A percentile compares a stretch with the other conserved stretches of the same genome.
Conservation (phyloP, 192 early-diverging fungal genomes). For the Coemansia sp. region DNA sequence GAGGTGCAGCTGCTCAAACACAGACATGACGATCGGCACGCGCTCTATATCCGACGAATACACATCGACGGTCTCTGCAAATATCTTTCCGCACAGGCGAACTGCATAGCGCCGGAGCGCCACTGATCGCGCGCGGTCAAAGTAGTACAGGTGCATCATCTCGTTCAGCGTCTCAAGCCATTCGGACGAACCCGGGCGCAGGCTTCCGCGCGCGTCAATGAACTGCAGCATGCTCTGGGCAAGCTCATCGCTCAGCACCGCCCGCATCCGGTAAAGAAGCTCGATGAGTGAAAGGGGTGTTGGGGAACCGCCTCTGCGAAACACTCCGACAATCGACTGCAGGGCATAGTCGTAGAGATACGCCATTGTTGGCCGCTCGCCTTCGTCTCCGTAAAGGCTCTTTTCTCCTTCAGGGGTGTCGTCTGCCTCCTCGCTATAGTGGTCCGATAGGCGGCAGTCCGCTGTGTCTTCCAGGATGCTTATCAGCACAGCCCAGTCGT, state of each 20-base stretch:
- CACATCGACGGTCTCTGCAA: conserved; percentile 14
- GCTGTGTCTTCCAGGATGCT: conserved; percentile 32
- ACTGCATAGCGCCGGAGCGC: conserved; percentile 36
- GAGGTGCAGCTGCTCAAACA: conserved; percentile 39
- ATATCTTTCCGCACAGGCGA: conserved; percentile 20
- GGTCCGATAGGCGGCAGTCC: conserved; percentile 25
- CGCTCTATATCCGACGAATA: conserved; percentile 7
- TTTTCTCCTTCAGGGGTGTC: conserved; percentile 8
- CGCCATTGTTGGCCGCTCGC: conserved; percentile 11
- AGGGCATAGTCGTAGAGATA: conserved; percentile 38
- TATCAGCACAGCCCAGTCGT: conserved; percentile 43
- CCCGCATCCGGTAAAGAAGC: conserved; percentile 36
- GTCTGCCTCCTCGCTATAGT: conserved; percentile 8
- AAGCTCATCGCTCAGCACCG: conserved; percentile 39
- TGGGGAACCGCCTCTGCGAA: conserved; percentile 13
- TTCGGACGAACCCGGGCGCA: conserved; percentile 29
- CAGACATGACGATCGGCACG: conserved; percentile 33
- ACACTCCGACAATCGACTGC: conserved; percentile 26
- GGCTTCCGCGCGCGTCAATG: conserved; percentile 26
- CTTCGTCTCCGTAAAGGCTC: conserved; percentile 9
- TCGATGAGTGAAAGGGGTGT: conserved; percentile 18
- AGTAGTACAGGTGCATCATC: conserved; percentile 52
- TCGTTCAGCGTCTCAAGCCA: conserved; percentile 29
- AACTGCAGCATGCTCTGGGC: conserved; percentile 38
- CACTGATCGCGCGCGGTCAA: conserved; percentile 42